These are phyloP conservation scores for Boletus rufocinnamomeus DNA, from an alignment of 768 basidiomycete genomes.

Conservation along the genomic window DNA sequence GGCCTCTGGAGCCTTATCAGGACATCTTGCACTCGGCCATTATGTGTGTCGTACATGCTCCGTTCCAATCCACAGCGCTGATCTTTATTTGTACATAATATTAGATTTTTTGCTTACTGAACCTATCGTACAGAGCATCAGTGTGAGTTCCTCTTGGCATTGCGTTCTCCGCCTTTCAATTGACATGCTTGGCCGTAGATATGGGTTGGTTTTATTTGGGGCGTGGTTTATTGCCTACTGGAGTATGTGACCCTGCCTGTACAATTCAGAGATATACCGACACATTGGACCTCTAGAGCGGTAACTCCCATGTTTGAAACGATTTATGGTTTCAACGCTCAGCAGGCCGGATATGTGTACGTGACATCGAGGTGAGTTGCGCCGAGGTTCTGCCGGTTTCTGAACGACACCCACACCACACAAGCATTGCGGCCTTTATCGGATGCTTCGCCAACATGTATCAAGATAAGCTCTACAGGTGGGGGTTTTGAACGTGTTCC, in stretches of 20 bases:
- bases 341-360: conserved; percentile 60
- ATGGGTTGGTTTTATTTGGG: conserved; percentile 75
- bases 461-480: conserved; percentile 55
- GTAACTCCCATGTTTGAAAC: conserved; percentile 54
- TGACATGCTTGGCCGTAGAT: conserved; percentile 39
- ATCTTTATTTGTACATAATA: conserved; percentile 1
- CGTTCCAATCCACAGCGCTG: background rate
- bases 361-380: conserved; percentile 48
- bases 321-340: conserved; percentile 62
- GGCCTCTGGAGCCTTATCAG: conserved; percentile 58
- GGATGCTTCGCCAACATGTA: conserved; percentile 46
- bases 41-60: conserved; percentile 49
- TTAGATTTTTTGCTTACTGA: conserved; percentile 43
- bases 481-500: background rate
- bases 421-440: conserved; percentile 53
- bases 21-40: conserved; percentile 66
- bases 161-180: background rate
- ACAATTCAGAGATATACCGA: background rate
- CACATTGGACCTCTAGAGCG: conserved; percentile 39
- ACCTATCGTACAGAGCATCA: conserved; percentile 72
- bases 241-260: conserved; percentile 39
- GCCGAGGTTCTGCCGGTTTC: background rate
- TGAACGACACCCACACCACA: conserved; percentile 2
- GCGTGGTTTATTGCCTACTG: conserved; percentile 65
- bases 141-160: conserved; percentile 42